phyloP scores from a whole-genome alignment of 805 yeast species.

The Candida silvicultrix region DNA sequence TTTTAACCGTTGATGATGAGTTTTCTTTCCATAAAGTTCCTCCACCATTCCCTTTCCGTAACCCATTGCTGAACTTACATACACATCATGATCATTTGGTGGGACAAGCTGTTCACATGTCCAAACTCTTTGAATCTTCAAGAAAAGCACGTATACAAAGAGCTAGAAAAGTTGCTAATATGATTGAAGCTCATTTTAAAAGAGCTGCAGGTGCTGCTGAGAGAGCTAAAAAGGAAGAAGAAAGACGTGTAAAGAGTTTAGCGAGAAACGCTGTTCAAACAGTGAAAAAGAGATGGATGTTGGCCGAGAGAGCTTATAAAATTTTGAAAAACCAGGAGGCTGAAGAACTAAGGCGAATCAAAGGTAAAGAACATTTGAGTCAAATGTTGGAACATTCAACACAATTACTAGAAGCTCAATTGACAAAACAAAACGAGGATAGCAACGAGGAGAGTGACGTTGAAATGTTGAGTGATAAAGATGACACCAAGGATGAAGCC shows the following conservation, averaged over 20 bases:
- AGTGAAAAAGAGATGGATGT: constrained; percentile 84
- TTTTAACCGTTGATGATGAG: constrained; percentile 38
- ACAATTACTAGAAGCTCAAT: constrained; percentile 79
- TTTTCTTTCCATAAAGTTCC: constrained; percentile 31
- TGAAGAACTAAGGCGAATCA: constrained; percentile 70
- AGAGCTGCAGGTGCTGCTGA: constrained; percentile 87
- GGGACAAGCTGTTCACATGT: constrained; percentile 66
- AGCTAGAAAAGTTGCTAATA: constrained; percentile 66
- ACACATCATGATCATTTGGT: constrained; percentile 71
- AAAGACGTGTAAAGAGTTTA: constrained; percentile 56
- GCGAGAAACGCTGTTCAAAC: constrained; percentile 81
- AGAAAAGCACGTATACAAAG: constrained; percentile 59
- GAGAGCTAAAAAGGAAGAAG: constrained; percentile 67
- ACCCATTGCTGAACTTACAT: constrained; percentile 38
- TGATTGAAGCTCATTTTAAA: constrained; percentile 83
- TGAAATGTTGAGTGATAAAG: constrained; percentile 14
- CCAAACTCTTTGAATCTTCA: constrained; percentile 63
- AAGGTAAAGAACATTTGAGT: constrained; percentile 82
- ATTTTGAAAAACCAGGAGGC: constrained; percentile 70
- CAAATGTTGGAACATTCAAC: constrained; percentile 90
- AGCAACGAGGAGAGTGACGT: constrained; percentile 14
- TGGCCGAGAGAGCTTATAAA: constrained; percentile 77
- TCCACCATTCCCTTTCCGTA: constrained; percentile 37
- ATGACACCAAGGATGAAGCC: constrained; percentile 23
- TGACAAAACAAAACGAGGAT: constrained; percentile 35